Evolutionary conservation across 768 basidiomycete species (phyloP).

Genomic region (Pholiota conissans): DNA sequence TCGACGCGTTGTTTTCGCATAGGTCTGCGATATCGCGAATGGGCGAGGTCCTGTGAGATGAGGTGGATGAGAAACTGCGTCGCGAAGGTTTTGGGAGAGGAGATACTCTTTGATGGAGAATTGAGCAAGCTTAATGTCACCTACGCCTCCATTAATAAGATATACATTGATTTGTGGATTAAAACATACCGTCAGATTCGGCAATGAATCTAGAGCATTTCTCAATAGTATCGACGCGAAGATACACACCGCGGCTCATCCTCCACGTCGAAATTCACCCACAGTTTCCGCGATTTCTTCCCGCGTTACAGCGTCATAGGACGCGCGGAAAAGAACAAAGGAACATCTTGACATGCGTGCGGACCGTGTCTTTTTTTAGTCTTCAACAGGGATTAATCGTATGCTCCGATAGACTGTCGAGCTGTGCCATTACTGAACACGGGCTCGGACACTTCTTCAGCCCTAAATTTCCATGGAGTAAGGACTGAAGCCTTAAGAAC

Average conservation of each 20-base stretch:
- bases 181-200: not conserved
- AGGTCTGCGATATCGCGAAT: not conserved
- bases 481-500: too few species aligned
- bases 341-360: not conserved
- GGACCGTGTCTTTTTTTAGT: not conserved
- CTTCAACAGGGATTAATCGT: not conserved
- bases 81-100: not conserved
- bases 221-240: not conserved
- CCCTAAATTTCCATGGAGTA: too few species aligned
- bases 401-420: not conserved
- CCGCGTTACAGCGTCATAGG: not conserved
- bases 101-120: not conserved
- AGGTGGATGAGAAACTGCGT: not conserved
- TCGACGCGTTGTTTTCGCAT: not conserved
- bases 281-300: not conserved
- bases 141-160: not conserved
- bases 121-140: not conserved
- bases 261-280: not conserved
- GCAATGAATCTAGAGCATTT: not conserved
- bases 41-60: not conserved
- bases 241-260: not conserved
- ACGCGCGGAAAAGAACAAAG: not conserved
- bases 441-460: not conserved
- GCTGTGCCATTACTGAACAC: not conserved
- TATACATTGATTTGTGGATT: not conserved